phyloP scores from a whole-genome alignment of 257 asterid genomes.

The Nicotiana undulata region DNA sequence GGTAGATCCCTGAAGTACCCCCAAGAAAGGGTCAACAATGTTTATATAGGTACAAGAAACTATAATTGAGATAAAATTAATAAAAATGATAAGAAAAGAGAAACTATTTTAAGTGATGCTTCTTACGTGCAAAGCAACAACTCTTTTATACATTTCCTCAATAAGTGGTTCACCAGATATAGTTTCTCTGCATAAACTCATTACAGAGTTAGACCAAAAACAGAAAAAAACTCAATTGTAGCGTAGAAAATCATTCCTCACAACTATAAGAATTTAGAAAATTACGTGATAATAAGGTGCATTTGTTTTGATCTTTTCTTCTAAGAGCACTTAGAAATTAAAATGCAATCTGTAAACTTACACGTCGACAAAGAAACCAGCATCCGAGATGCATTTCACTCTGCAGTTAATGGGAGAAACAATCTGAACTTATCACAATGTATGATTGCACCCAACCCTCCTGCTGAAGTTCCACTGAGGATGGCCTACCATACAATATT shows the following conservation, averaged over 20 bases:
- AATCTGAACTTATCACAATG: slow-evolving; percentile 34
- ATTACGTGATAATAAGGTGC: too few relatives aligned
- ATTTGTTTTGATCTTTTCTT: too few relatives aligned
- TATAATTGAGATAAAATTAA: neutral
- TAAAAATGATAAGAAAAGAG: too few relatives aligned
- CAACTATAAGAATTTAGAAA: too few relatives aligned
- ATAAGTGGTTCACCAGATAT: slow-evolving; percentile 9
- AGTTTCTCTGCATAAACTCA: slow-evolving; percentile 8
- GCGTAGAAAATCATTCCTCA: too few relatives aligned
- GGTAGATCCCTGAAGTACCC: slow-evolving; percentile 4
- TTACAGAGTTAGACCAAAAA: neutral
- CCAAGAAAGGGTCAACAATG: neutral
- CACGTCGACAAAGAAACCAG: slow-evolving; percentile 34
- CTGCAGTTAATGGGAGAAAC: neutral
- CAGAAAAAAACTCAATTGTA: too few relatives aligned
- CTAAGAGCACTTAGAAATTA: too few relatives aligned
- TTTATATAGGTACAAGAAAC: too few relatives aligned
- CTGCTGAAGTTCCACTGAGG: neutral
- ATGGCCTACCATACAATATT: slow-evolving; percentile 7
- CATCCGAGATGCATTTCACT: slow-evolving; percentile 33
- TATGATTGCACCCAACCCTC: neutral
- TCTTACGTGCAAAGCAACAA: slow-evolving; percentile 17
- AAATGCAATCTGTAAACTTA: neutral
- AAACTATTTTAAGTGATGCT: too few relatives aligned
- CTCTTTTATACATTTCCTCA: neutral